Base-by-base conservation (phyloP, 2,329 filamentous ascomycete genomes). In the Fusarium verticillioides region DNA sequence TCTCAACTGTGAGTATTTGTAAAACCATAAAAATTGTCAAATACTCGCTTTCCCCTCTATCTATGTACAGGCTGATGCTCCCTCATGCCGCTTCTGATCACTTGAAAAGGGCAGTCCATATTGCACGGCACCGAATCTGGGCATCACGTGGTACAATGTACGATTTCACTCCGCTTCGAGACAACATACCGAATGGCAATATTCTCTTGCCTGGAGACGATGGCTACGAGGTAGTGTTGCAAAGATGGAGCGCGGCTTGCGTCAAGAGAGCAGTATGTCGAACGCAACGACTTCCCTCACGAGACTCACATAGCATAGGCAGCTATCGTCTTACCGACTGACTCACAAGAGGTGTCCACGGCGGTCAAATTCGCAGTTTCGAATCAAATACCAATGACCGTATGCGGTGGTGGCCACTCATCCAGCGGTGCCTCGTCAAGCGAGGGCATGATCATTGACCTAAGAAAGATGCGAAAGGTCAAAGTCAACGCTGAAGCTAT, bases 371-470 rank as follows among this genome's bases (percentile, higher is more conserved):
- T 76, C 26, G 76, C 78, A n/a, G 54, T 71, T 5, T 58, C 63
- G 7, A 69, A 85, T 46, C 75, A 77, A 2, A 81, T 90, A 37
- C 83, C 86, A 36, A 80, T 90, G 54, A 85, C 85, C 0, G 85
- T 90, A 16, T 84, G 84, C 60, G 85, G 88, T 9, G 88, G 89
- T 16, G 87, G 87, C 0, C 89, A 91, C 78, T 87, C 87, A 0
- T 88, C 88, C 0, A 83, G 83, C 9, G 88, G 87, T 1, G 82
- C 85, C 5, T 85, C 76, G 8, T 87, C 85, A 4, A 85, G 84
- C 3, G 85, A 85, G 15, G 85, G 85, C 12, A 81, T 91, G 21
- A 83, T 90, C 5, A 86, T 91, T 64, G 87, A 90, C 75, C 81
- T 91, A 6, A 81, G 82, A 3, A 81, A 83, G 42, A 86, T 91